Base-by-base conservation (phyloP, 148 eudicot species). In the Camellia sinensis region DNA sequence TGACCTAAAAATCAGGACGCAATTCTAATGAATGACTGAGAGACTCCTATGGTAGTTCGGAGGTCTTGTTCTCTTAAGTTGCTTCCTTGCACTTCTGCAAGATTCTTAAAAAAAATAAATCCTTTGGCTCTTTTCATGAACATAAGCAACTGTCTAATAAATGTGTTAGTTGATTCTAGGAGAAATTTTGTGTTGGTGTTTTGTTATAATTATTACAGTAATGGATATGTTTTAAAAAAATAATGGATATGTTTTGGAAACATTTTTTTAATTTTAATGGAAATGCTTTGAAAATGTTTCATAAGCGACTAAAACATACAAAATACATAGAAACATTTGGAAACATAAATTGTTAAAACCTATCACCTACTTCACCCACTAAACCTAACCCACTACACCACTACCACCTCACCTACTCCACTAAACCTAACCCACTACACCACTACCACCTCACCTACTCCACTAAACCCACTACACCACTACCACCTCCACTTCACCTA, bases 11-110 rank as follows among this genome's bases (percentile, higher is more conserved):
- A 64, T 53, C 19, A 29, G 6, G 9, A 29, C 14, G 63, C 41
- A 56, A 37, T 44, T 73, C 46, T 54, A 73, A 15, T 54, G 14
- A 73, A 13, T 73, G 76, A 72, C 43, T 50, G 19, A 21, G 75
- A 72, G 41, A 50, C 29, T 54, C 41, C 48, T 7, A 72, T 9
- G 37, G 37, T 29, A 29, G 37, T 29, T 29, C 48, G 17, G 17
- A 61, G 40, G 22, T 59, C 70, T 18, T 73, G 9, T 72, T 52
- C 65, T 14, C 48, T 80, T 73, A 22, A 40, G 67, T 71, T 72
- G 52, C 63, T 37, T 73, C 48, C 29, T 74, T 54, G 13, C 74
- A 65, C 45, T 8, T 37, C n/a, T 61, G 7, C 17, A 41, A 73
- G 73, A 44, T 64, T 71, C 11, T 21, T 3, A 46, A 52, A 41